Evolutionary conservation across 73 alveolate genomes (phyloP).

Genomic region (Symbiodinium pilosum): DNA sequence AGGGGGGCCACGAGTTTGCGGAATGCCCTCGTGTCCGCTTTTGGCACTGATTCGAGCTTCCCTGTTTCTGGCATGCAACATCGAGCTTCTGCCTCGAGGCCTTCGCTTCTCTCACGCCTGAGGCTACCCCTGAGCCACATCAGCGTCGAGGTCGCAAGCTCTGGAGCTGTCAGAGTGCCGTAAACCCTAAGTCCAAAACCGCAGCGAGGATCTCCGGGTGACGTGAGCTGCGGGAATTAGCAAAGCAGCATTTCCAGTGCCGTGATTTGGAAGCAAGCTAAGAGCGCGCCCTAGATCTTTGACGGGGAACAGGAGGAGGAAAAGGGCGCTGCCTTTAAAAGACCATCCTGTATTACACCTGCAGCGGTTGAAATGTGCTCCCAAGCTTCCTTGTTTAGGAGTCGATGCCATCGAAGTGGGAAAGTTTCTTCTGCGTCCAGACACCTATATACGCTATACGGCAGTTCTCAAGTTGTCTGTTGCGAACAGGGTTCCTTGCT

Average conservation of each 20-base stretch:
- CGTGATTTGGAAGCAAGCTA: not conserved
- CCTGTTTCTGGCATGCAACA: not conserved
- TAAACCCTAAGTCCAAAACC: not conserved
- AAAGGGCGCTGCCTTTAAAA: not conserved
- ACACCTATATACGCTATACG: not conserved
- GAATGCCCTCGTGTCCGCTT: not conserved
- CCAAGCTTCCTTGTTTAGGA: not conserved
- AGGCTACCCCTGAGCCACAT: not conserved
- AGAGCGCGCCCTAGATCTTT: not conserved
- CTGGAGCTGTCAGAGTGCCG: not conserved
- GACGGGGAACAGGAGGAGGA: not conserved
- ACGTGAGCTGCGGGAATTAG: not conserved
- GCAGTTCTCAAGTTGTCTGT: not conserved
- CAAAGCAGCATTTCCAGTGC: not conserved
- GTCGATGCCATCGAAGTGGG: not conserved
- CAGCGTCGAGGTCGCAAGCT: not conserved
- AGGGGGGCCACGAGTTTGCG: not conserved
- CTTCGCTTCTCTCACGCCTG: not conserved
- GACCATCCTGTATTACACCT: not conserved
- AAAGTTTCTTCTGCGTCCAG: not conserved
- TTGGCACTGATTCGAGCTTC: conserved; percentile 1
- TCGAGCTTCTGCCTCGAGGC: not conserved
- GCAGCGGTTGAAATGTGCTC: not conserved
- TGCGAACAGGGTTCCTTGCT: not conserved
- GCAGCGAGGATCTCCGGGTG: not conserved